phyloP scores from a whole-genome alignment of 345 rosid genomes.

The Mallotus nudiflorus region DNA sequence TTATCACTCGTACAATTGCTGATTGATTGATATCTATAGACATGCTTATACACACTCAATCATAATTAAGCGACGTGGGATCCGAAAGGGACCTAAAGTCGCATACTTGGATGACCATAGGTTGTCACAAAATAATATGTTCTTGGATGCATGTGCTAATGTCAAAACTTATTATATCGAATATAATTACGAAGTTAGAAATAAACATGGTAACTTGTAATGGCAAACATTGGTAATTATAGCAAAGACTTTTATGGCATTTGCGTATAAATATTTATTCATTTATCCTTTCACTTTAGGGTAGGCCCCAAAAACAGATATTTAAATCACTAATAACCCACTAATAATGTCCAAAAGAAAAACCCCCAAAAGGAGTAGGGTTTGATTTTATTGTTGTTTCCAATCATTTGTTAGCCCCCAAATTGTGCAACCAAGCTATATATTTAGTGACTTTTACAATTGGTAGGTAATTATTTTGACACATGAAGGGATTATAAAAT shows the following conservation, averaged over 20 bases:
- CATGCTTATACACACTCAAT: too few relatives aligned
- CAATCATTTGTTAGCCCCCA: conserved; percentile 45
- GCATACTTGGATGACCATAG: too few relatives aligned
- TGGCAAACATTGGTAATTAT: conserved; percentile 62
- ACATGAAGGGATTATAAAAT: conserved; percentile 23
- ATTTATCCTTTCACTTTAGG: conserved; percentile 17
- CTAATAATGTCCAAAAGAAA: conserved; percentile 22
- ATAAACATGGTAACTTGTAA: conserved; percentile 44
- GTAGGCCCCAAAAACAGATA: conserved; percentile 45
- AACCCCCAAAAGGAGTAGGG: conserved; percentile 8
- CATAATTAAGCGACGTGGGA: too few relatives aligned
- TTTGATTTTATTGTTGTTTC: conserved; percentile 40
- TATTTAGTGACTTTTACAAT: conserved; percentile 13
- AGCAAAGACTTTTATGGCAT: conserved; percentile 49
- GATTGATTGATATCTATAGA: too few relatives aligned
- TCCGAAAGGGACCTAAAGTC: too few relatives aligned
- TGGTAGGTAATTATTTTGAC: conserved; percentile 32
- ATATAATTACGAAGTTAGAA: conserved; percentile 31
- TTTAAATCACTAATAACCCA: background rate
- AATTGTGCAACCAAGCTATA: conserved; percentile 31
- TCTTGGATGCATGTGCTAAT: background rate
- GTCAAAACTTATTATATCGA: conserved; percentile 42
- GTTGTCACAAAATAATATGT: too few relatives aligned
- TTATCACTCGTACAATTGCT: too few relatives aligned
- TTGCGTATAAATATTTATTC: too few relatives aligned